Percentiles rank a stretch among this genome's conserved stretches.
phyloP scores from a whole-genome alignment of 352 stramenopile species.

The Thalassiosira exigua region DNA sequence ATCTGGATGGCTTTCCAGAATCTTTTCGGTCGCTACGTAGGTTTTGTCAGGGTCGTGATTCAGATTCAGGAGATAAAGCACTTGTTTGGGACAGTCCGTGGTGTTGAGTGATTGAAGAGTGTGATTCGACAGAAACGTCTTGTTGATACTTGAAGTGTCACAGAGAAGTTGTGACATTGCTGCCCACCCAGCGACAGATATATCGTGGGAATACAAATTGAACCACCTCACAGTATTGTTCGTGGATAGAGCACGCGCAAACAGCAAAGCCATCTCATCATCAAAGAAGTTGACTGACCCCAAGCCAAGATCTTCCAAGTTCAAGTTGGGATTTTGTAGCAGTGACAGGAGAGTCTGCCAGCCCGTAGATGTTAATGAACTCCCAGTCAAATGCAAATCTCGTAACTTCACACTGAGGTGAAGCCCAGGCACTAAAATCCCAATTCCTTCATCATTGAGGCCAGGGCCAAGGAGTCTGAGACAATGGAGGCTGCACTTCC shows the following conservation, averaged over 20 bases:
- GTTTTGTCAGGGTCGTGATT: no score
- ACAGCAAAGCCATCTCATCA: neutral
- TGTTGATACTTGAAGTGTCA: constrained; percentile 1
- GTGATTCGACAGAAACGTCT: neutral
- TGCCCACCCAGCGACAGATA: neutral
- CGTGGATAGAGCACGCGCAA: neutral
- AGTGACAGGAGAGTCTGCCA: neutral
- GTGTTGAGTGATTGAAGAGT: no score
- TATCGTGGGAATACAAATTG: neutral
- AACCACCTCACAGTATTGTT: neutral
- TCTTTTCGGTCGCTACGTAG: no score
- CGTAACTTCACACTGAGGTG: neutral
- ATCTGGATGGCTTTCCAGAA: no score
- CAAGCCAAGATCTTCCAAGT: neutral
- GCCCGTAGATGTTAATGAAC: neutral
- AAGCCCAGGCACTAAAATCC: neutral
- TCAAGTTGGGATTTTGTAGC: neutral
- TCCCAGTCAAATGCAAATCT: neutral
- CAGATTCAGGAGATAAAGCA: no score
- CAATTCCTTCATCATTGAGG: neutral
- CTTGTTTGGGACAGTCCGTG: no score
- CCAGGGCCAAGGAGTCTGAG: no score
- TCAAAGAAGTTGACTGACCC: neutral
- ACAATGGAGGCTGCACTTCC: no score
- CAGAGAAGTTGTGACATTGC: neutral